Evolutionary conservation across 2,329 filamentous ascomycete species (phyloP), one percentile per base, ranked within the genome.

Genomic region (Verticillium alfalfae): DNA sequence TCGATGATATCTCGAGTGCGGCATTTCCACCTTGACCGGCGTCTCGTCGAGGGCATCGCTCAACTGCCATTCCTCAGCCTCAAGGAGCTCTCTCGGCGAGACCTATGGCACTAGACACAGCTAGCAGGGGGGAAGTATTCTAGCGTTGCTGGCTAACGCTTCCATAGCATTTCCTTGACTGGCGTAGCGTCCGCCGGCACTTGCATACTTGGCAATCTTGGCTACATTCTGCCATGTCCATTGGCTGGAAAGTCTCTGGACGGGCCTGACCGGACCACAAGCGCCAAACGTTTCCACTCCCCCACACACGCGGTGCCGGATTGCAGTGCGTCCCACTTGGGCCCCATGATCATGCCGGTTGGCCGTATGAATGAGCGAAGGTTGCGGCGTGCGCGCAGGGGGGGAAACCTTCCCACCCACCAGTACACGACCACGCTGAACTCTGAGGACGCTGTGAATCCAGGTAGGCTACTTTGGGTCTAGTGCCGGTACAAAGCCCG

Each of bases 331-430:
- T 41, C 3, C 55, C 54, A 26, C 57, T 22, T 9, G 37, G 26
- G 26, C 38, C 2, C 36, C 38, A 38, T 34, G 18, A 55, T 38
- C 15, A 34, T 34, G 56, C 52, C 37, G 56, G 52, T 49, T 54
- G 58, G 61, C 63, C 61, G 61, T 59, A 38, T 56, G 55, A 61
- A 64, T 62, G 56, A 64, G 63, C 63, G 63, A 64, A 56, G 52
- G 59, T 62, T 58, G 41, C 18, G 38, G 57, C 57, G 57, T 49
- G 39, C 57, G 18, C 37, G 37, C 16, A 16, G 36, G 34, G 34
- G 36, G n/a, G 15, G 5, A 9, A 7, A 13, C 18, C 26, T 34
- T 15, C 16, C 15, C 22, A 34, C 54, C 22, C 26, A 31, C 26
- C 26, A 31, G 26, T 31, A 31, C 26, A 36, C n/a, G 7, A 15